phyloP scores from a whole-genome alignment of 495 filamentous ascomycete species.

The Penicillium soppii region DNA sequence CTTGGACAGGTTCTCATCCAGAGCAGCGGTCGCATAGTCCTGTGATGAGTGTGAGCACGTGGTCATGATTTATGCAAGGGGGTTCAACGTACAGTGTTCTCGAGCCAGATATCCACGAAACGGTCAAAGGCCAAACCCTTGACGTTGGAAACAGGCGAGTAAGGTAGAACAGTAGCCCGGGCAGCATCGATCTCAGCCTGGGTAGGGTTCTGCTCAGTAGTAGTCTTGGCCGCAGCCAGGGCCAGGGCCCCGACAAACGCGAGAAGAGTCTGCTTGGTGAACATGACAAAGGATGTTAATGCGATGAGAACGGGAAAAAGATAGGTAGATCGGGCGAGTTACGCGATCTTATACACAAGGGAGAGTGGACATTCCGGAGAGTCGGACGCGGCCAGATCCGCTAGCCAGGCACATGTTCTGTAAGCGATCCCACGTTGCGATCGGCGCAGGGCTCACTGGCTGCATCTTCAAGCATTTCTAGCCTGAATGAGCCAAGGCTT shows the following conservation, averaged over 20 bases:
- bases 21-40: conserved; percentile 54
- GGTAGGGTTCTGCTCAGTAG: conserved; percentile 26
- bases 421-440: conserved; percentile 5
- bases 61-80: conserved; percentile 18
- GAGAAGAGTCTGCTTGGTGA: conserved; percentile 22
- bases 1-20: conserved; percentile 53
- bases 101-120: conserved; percentile 68
- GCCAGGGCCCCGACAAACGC: conserved; percentile 24
- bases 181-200: conserved; percentile 32
- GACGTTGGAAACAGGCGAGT: conserved; percentile 59
- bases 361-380: conserved; percentile 1
- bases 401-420: neutral
- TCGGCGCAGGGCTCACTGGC: conserved; percentile 3
- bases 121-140: conserved; percentile 65
- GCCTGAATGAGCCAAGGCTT: neutral
- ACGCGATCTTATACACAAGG: conserved; percentile 7
- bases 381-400: neutral
- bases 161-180: conserved; percentile 32
- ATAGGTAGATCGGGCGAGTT: neutral
- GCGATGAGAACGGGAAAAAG: neutral
- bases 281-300: conserved; percentile 12
- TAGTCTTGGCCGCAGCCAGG: conserved; percentile 29
- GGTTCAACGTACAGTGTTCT: conserved; percentile 63
- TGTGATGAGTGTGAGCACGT: conserved; percentile 21
- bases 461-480: neutral